Conservation (phyloP, 2,329 filamentous ascomycete species). For the Pleoardoris graminearum region DNA sequence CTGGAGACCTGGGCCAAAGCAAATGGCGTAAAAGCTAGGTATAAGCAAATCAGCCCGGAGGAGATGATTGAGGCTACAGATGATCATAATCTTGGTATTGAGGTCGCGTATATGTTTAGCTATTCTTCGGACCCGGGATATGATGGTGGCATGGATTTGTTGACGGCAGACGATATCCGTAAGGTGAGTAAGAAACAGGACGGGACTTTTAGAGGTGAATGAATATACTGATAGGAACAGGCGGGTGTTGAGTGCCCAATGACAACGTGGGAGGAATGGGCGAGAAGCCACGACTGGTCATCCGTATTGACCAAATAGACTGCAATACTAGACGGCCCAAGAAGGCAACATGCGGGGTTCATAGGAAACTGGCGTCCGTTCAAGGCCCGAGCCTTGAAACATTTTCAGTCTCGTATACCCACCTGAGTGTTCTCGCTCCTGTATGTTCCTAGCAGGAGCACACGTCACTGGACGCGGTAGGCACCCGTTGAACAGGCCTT, state of each 20-base stretch:
- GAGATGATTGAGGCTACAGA: slow-evolving; percentile 11
- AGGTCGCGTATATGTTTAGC: slow-evolving; percentile 26
- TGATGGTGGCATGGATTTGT: slow-evolving; percentile 23
- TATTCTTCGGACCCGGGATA: slow-evolving; percentile 36
- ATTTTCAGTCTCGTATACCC: not conserved
- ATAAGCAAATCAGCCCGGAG: not conserved
- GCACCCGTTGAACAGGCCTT: too few species aligned
- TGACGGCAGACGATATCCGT: not conserved
- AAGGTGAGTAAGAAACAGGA: not conserved
- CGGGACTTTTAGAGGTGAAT: too few species aligned
- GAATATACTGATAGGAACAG: too few species aligned
- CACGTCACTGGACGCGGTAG: too few species aligned
- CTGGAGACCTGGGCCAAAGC: slow-evolving; percentile 27
- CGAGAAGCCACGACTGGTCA: slow-evolving; percentile 10
- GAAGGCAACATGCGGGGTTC: not conserved
- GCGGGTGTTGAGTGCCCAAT: slow-evolving; percentile 6
- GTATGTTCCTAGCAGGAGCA: too few species aligned
- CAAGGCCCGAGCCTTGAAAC: too few species aligned
- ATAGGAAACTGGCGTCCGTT: not conserved
- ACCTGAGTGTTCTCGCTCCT: too few species aligned
- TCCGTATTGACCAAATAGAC: not conserved
- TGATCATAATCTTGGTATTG: slow-evolving; percentile 19
- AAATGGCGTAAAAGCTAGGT: slow-evolving; percentile 16
- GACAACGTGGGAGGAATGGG: slow-evolving; percentile 3
- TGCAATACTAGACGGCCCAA: not conserved